phyloP scores from a whole-genome alignment of 345 rosid genomes.

The Balakata baccata region DNA sequence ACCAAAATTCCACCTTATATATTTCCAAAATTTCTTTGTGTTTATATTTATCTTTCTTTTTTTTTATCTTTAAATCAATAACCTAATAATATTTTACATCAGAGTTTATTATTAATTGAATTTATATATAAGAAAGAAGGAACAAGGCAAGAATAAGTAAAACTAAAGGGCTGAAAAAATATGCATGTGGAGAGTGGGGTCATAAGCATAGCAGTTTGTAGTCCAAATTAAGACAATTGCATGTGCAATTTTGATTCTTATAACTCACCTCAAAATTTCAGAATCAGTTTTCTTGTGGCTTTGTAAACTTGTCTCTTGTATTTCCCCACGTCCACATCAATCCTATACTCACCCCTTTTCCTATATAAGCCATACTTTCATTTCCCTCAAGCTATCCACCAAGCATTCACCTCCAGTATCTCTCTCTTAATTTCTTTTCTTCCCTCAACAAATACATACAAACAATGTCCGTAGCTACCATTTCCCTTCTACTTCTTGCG shows the following conservation, averaged over 20 bases:
- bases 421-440: conserved; percentile 1
- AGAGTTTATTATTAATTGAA: too few species aligned
- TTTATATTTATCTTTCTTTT: too few species aligned
- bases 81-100: too few species aligned
- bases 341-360: neutral
- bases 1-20: conserved; percentile 8
- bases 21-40: neutral
- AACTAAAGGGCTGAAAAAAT: neutral
- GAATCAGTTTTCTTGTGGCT: conserved; percentile 5
- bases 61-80: too few species aligned
- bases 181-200: conserved; percentile 22
- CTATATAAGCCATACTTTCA: conserved; percentile 16
- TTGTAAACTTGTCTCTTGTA: conserved; percentile 23
- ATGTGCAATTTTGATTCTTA: conserved; percentile 46
- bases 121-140: neutral
- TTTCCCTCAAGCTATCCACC: too few species aligned
- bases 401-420: too few species aligned
- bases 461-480: conserved; percentile 33
- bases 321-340: conserved; percentile 18
- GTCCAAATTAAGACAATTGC: conserved; percentile 46
- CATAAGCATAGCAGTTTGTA: conserved; percentile 4
- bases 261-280: neutral
- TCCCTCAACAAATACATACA: neutral
- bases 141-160: neutral
- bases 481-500: conserved; percentile 29